Percentiles rank a stretch among this genome's conserved stretches.
Evolutionary conservation across 2,329 filamentous ascomycete genomes (phyloP).

Genomic region (Madurella mycetomatis): DNA sequence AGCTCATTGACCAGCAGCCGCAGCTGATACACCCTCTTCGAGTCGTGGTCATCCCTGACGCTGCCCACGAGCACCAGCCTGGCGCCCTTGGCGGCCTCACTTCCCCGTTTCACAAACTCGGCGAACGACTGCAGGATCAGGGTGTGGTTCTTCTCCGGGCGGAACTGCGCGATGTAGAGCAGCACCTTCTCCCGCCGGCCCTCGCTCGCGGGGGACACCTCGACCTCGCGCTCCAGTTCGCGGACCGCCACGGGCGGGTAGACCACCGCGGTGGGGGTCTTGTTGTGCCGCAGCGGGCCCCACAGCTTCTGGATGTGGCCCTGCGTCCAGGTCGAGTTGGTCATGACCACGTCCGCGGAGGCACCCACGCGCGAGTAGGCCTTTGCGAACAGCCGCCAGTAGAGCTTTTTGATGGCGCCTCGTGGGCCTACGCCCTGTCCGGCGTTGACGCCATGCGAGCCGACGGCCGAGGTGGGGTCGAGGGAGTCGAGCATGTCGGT

Average conservation of each 20-base stretch:
- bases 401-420: slow-evolving; percentile 68
- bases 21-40: slow-evolving; percentile 81
- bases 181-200: slow-evolving; percentile 64
- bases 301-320: slow-evolving; percentile 76
- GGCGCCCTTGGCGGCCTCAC: slow-evolving; percentile 48
- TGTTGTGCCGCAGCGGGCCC: slow-evolving; percentile 54
- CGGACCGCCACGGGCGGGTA: slow-evolving; percentile 91
- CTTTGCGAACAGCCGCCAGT: slow-evolving; percentile 82
- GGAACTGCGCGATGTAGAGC: slow-evolving; percentile 94
- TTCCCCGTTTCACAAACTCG: slow-evolving; percentile 59
- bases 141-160: slow-evolving; percentile 93
- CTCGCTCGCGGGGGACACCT: slow-evolving; percentile 66
- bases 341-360: slow-evolving; percentile 90
- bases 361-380: slow-evolving; percentile 80
- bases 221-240: slow-evolving; percentile 71
- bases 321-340: slow-evolving; percentile 94
- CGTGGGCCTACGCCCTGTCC: slow-evolving; percentile 70
- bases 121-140: slow-evolving; percentile 83
- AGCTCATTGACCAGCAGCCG: slow-evolving; percentile 83
- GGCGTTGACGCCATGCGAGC: slow-evolving; percentile 71
- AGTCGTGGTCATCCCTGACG: slow-evolving; percentile 79
- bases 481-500: slow-evolving; percentile 93
- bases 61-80: slow-evolving; percentile 83
- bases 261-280: slow-evolving; percentile 64
- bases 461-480: slow-evolving; percentile 55